A percentile compares a stretch with the other conserved stretches of the same genome.
Evolutionary conservation across 306 rosid genomes (phyloP).

Genomic region (Comarum palustre): DNA sequence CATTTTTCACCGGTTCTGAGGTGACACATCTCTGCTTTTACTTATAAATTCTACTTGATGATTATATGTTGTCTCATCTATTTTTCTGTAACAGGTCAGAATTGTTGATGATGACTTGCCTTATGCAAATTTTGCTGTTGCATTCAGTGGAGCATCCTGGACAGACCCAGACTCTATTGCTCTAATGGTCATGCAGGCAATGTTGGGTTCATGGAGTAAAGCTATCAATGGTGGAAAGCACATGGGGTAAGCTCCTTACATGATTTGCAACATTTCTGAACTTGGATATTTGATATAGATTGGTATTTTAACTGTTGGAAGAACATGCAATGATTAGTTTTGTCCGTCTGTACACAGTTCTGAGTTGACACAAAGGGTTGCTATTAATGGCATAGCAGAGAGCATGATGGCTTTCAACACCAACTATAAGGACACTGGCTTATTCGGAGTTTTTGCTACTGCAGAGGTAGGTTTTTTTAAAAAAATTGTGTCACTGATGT

Average conservation of each 20-base stretch:
- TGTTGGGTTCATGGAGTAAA: slow-evolving; percentile 97
- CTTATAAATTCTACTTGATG: neutral
- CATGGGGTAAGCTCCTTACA: slow-evolving; percentile 61
- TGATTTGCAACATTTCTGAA: slow-evolving; percentile 2
- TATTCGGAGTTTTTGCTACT: slow-evolving; percentile 84
- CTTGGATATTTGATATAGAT: neutral
- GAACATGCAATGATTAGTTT: slow-evolving; percentile 21
- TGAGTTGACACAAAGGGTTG: slow-evolving; percentile 73
- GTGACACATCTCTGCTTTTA: slow-evolving; percentile 32
- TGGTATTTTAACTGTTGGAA: slow-evolving; percentile 2
- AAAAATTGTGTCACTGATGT: neutral
- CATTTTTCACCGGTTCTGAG: slow-evolving; percentile 94
- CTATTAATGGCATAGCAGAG: slow-evolving; percentile 74
- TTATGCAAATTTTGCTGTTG: slow-evolving; percentile 85
- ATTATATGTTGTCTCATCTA: neutral
- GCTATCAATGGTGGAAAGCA: slow-evolving; percentile 88
- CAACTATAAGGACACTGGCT: slow-evolving; percentile 87
- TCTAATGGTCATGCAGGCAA: slow-evolving; percentile 96
- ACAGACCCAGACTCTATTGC: slow-evolving; percentile 93
- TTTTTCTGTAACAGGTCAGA: slow-evolving; percentile 60
- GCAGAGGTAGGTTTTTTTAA: slow-evolving; percentile 51
- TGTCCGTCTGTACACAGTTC: slow-evolving; percentile 44
- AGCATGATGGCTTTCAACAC: slow-evolving; percentile 95
- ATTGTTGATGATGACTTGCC: slow-evolving; percentile 86
- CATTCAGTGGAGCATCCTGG: slow-evolving; percentile 95